Conservation (phyloP, 2,329 filamentous ascomycete species). For the Fusarium sp. region DNA sequence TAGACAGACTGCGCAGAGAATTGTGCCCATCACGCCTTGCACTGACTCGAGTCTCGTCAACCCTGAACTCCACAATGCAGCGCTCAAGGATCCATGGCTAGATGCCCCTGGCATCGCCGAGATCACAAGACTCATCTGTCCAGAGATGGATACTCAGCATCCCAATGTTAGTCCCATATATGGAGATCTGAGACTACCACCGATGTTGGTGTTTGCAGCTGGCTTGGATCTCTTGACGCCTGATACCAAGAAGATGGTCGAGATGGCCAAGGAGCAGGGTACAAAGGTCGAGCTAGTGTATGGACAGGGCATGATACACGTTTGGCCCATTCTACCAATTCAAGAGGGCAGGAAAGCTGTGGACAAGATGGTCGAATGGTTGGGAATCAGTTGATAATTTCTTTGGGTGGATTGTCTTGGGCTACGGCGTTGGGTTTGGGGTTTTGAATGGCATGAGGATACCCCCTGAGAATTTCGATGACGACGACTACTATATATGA, state of each 20-base stretch:
- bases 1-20: slow-evolving; percentile 35
- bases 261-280: slow-evolving; percentile 37
- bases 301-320: slow-evolving; percentile 46
- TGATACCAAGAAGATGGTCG: slow-evolving; percentile 42
- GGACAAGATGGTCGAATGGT: slow-evolving; percentile 41
- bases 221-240: slow-evolving; percentile 42
- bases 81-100: slow-evolving; percentile 41
- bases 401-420: slow-evolving; percentile 2
- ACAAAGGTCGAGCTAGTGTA: slow-evolving; percentile 40
- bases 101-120: slow-evolving; percentile 41
- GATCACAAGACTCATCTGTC: slow-evolving; percentile 38
- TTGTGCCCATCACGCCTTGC: slow-evolving; percentile 44
- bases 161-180: slow-evolving; percentile 43
- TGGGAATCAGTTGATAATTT: slow-evolving; percentile 18
- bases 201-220: slow-evolving; percentile 43
- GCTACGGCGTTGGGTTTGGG: slow-evolving; percentile 14
- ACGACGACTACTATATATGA: background rate
- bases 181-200: slow-evolving; percentile 42
- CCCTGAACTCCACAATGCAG: slow-evolving; percentile 37
- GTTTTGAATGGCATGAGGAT: slow-evolving; percentile 11
- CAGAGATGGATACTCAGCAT: slow-evolving; percentile 39
- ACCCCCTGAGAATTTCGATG: slow-evolving; percentile 8
- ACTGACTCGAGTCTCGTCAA: slow-evolving; percentile 43
- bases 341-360: slow-evolving; percentile 41
- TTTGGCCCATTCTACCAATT: slow-evolving; percentile 44